Evolutionary conservation across 441 rosid genomes (phyloP).

Genomic region (Hypseocharis bilobata): DNA sequence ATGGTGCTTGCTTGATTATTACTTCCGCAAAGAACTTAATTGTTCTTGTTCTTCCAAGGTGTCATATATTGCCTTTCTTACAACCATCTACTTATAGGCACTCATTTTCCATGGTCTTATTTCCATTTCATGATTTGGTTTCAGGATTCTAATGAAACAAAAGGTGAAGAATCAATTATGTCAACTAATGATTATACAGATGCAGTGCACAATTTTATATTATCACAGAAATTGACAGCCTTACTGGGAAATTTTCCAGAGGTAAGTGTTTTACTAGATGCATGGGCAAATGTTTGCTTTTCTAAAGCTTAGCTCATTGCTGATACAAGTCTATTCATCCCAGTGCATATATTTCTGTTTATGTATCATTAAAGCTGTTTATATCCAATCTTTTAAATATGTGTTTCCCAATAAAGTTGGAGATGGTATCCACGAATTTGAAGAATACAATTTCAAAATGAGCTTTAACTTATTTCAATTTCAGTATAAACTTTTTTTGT

Average conservation of each 20-base stretch:
- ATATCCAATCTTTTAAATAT: too few relatives aligned
- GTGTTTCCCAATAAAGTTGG: too few relatives aligned
- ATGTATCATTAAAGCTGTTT: too few relatives aligned
- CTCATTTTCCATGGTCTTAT: background rate
- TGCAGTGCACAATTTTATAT: constrained; percentile 70
- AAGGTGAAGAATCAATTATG: constrained; percentile 54
- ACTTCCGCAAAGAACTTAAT: constrained; percentile 64
- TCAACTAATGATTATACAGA: constrained; percentile 53
- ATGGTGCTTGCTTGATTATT: constrained; percentile 89
- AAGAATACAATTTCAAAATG: too few relatives aligned
- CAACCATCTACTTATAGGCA: background rate
- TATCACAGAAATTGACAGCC: constrained; percentile 68
- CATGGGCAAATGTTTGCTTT: background rate
- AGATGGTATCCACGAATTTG: too few relatives aligned
- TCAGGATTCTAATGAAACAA: constrained; percentile 39
- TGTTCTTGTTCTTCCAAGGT: constrained; percentile 54
- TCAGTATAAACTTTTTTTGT: too few relatives aligned
- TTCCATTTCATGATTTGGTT: constrained; percentile 19
- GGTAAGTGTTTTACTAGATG: constrained; percentile 31
- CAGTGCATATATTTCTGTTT: background rate
- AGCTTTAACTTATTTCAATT: too few relatives aligned
- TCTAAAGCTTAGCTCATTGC: background rate
- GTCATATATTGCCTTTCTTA: constrained; percentile 18
- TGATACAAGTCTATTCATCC: background rate
- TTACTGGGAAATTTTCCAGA: constrained; percentile 83